Evolutionary conservation across 768 basidiomycete genomes (phyloP).

Genomic region (Polyporus arcularius): DNA sequence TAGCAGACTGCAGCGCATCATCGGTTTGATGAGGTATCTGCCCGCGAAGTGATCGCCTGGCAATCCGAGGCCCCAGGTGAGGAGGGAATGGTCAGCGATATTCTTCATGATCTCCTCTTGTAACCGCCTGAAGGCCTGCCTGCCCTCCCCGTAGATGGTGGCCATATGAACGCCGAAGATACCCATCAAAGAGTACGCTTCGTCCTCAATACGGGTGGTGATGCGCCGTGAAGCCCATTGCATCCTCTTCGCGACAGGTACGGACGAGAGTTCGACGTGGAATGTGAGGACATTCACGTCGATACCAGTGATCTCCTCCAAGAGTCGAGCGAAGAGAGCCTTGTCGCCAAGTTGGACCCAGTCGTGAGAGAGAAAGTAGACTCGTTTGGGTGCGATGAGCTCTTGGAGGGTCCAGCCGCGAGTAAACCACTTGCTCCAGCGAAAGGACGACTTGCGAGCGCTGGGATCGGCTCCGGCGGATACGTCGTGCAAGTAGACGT

Average conservation of each 20-base stretch:
- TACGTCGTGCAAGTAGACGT: constrained; percentile 7
- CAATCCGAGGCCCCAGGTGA: constrained; percentile 6
- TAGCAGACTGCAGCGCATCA: neutral
- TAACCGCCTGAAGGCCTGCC: constrained; percentile 4
- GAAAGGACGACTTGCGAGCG: constrained; percentile 1
- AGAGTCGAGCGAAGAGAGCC: neutral
- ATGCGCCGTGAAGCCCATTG: constrained; percentile 6
- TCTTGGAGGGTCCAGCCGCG: constrained; percentile 9
- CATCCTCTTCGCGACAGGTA: constrained; percentile 7
- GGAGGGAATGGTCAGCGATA: neutral
- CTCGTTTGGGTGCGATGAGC: constrained; percentile 3
- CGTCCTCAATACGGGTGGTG: constrained; percentile 1
- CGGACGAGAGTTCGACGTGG: neutral
- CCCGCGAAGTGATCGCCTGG: neutral
- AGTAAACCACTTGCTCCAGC: constrained; percentile 2
- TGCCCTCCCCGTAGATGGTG: constrained; percentile 7
- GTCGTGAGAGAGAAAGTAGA: constrained; percentile 1
- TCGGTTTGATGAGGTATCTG: neutral
- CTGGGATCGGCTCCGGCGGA: neutral
- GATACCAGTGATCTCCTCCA: constrained; percentile 4
- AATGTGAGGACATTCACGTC: constrained; percentile 6
- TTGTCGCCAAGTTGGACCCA: constrained; percentile 3
- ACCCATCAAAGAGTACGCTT: constrained; percentile 12
- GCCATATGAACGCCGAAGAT: constrained; percentile 8
- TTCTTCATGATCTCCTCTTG: constrained; percentile 12